A percentile compares a stretch with the other conserved stretches of the same genome.
phyloP scores from a whole-genome alignment of 169 alveolate genomes.

The Miamiensis avidus region DNA sequence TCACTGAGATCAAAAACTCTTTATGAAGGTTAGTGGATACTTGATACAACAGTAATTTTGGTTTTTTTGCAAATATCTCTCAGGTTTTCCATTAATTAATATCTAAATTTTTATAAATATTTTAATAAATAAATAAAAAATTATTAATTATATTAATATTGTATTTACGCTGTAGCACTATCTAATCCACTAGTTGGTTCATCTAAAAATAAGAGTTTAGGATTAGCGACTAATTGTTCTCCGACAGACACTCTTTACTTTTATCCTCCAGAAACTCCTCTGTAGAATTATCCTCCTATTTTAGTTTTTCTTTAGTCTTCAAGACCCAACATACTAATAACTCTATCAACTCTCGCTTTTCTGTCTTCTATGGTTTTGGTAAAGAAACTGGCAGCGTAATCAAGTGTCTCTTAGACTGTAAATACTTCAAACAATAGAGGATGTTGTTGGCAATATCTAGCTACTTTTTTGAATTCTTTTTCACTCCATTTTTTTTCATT shows the following conservation, averaged over 20 bases:
- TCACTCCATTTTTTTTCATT: background rate
- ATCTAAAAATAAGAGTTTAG: constrained; percentile 30
- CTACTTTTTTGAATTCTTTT: background rate
- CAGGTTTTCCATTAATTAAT: background rate
- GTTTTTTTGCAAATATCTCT: background rate
- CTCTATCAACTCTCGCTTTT: background rate
- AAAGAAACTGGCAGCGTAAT: background rate
- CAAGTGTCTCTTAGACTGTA: background rate
- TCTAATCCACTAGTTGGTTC: constrained; percentile 42
- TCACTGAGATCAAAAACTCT: background rate
- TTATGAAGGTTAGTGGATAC: background rate
- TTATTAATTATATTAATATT: no score
- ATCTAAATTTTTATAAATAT: background rate
- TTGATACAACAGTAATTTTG: background rate
- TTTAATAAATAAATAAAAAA: no score
- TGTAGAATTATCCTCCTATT: constrained; percentile 75
- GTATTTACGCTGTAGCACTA: background rate
- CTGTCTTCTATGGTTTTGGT: background rate
- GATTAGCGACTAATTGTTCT: constrained; percentile 13
- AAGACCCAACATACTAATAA: background rate
- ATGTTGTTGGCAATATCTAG: background rate
- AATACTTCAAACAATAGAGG: background rate
- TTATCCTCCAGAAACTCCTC: constrained; percentile 89
- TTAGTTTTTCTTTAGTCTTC: constrained; percentile 10
- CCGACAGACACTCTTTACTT: constrained; percentile 52